A percentile compares a stretch with the other conserved stretches of the same genome.
phyloP scores from a whole-genome alignment of 1,139 yeast genomes.

The Arxiozyma bovina region DNA sequence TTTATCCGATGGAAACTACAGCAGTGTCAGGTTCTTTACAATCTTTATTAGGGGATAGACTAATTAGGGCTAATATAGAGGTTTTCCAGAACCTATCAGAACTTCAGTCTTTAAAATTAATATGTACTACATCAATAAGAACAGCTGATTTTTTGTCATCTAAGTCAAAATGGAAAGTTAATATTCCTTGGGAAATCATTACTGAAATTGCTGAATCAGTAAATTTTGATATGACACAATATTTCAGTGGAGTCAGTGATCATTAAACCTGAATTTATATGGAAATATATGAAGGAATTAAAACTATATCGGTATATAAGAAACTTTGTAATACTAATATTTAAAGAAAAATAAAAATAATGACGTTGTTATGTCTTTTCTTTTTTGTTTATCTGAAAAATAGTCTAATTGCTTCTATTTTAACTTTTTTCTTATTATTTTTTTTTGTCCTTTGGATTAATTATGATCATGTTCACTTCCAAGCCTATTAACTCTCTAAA shows the following conservation, averaged over 20 bases:
- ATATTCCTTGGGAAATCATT: conserved; percentile 51
- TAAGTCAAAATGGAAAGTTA: conserved; percentile 61
- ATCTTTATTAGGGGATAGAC: conserved; percentile 15
- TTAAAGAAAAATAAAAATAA: background rate
- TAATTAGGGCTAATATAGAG: conserved; percentile 42
- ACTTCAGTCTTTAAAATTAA: conserved; percentile 46
- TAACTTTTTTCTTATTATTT: no score
- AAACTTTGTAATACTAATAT: background rate
- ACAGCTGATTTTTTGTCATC: conserved; percentile 53
- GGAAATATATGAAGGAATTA: background rate
- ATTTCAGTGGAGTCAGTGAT: conserved; percentile 31
- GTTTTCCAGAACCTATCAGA: conserved; percentile 57
- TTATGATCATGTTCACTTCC: background rate
- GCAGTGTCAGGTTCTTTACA: conserved; percentile 16
- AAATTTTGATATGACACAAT: conserved; percentile 48
- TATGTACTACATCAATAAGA: conserved; percentile 34
- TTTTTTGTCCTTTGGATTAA: background rate
- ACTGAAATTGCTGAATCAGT: conserved; percentile 46
- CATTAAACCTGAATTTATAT: background rate
- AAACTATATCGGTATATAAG: background rate
- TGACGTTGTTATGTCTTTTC: background rate
- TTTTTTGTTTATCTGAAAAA: no score
- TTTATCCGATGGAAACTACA: conserved; percentile 31
- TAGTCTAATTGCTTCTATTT: no score
- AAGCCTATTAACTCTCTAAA: conserved; percentile 2